Conservation (phyloP, 1,139 yeast species). For the Blastobotrys malaysiensis region DNA sequence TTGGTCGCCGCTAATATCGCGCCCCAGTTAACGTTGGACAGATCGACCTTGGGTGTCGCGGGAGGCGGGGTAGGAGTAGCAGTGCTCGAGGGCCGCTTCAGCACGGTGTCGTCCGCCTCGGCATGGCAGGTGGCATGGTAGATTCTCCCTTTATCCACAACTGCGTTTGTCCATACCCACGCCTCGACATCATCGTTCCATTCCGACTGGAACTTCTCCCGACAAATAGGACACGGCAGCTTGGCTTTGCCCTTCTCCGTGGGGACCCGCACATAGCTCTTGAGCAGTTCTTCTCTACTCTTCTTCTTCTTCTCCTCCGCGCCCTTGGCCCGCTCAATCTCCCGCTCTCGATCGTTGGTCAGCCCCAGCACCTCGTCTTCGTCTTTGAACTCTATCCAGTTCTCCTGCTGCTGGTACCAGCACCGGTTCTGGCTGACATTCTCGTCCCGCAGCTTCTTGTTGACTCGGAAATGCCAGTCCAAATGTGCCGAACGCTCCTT, state of each 20-base stretch:
- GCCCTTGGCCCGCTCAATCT: slow-evolving; percentile 11
- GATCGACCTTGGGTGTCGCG: neutral
- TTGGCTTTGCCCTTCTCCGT: slow-evolving; percentile 54
- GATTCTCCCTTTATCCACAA: slow-evolving; percentile 53
- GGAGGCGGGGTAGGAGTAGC: neutral
- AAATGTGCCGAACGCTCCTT: slow-evolving; percentile 57
- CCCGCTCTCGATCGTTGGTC: slow-evolving; percentile 18
- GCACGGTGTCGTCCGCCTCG: slow-evolving; percentile 49
- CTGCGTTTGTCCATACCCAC: slow-evolving; percentile 91
- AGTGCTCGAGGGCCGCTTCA: slow-evolving; percentile 12
- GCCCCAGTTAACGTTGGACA: neutral
- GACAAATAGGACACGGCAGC: slow-evolving; percentile 79
- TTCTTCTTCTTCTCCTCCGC: slow-evolving; percentile 14
- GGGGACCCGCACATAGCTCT: slow-evolving; percentile 51
- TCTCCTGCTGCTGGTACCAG: slow-evolving; percentile 72
- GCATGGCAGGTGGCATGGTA: slow-evolving; percentile 79
- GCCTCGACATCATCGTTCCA: slow-evolving; percentile 90
- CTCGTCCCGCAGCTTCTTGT: slow-evolving; percentile 62
- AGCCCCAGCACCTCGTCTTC: slow-evolving; percentile 46
- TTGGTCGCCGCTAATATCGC: neutral
- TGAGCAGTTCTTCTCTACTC: slow-evolving; percentile 21
- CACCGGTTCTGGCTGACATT: slow-evolving; percentile 57
- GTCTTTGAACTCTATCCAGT: slow-evolving; percentile 73
- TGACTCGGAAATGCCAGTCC: slow-evolving; percentile 96
- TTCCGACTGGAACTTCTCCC: slow-evolving; percentile 70